Evolutionary conservation across 139 green algal species (phyloP), one percentile per base, ranked within the genome.

Genomic region (Coccomyxa sp.): DNA sequence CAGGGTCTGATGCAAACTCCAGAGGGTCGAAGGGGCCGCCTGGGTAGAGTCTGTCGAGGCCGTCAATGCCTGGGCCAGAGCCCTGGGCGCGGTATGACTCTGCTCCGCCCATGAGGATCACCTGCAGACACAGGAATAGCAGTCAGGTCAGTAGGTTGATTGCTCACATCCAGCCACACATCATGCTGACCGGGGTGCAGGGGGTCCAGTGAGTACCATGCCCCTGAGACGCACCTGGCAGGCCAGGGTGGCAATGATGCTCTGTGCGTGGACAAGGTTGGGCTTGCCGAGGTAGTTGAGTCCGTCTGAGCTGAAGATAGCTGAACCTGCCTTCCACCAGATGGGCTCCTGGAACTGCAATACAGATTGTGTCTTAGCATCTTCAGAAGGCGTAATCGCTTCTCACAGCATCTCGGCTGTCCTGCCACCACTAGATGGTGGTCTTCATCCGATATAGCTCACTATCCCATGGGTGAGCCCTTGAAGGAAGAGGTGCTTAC

Each of bases 261-360:
- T 92, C 92, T 97, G 93, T 58, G 95, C 95, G 83, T 98, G 94
- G 58, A 98, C 82, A 34, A 96, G 86, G 77, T 76, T 86, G 75
- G 87, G 81, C 84, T 92, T 92, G 82, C 90, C 91, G 76, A 96
- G 86, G 89, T 96, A 96, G 88, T 96, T 87, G 34, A 96, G 85
- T 75, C 91, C 89, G 40, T 72, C 73, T n/a, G 55, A 35, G 31
- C 55, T 79, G 88, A 97, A 94, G 89, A 97, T 97, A 85, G 92
- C 85, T 69, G 91, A 86, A 44, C 93, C 93, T 78, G 90, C 90
- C 90, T 97, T 97, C 87, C 93, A 97, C 93, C 93, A 97, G 71
- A 95, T 87, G 54, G 89, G 79, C 87, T 95, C 90, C 55, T 84
- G 88, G 75, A 92, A 90, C 50, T 74, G 40, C 34, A 86, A n/a